phyloP scores from a whole-genome alignment of 2,329 filamentous ascomycete species.

The Verticillium albo-atrum region DNA sequence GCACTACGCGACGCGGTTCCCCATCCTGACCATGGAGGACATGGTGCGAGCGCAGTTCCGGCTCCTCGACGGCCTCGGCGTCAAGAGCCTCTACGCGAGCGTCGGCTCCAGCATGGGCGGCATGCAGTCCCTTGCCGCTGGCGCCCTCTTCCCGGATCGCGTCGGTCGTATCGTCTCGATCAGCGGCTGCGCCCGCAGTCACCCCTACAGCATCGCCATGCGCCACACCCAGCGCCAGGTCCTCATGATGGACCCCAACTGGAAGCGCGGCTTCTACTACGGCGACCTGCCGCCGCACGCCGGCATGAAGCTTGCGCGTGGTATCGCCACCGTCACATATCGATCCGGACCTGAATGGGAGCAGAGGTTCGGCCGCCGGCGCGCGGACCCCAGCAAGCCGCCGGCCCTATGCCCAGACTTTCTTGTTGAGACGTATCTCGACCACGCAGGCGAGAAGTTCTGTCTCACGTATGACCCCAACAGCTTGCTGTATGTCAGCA shows the following conservation, averaged over 20 bases:
- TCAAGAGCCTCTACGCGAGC: constrained; percentile 79
- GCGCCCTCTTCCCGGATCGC: constrained; percentile 75
- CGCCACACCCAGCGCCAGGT: constrained; percentile 96
- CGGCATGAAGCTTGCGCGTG: constrained; percentile 95
- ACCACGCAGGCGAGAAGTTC: constrained; percentile 98
- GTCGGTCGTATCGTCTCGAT: constrained; percentile 83
- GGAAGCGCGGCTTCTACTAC: constrained; percentile 95
- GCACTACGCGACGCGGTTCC: constrained; percentile 89
- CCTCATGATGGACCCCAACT: constrained; percentile 98
- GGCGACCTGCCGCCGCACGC: constrained; percentile 82
- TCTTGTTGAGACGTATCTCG: constrained; percentile 94
- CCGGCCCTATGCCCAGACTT: constrained; percentile 97
- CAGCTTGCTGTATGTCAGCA: constrained; percentile 91
- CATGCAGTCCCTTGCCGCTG: constrained; percentile 92
- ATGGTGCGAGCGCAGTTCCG: constrained; percentile 97
- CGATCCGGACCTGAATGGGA: constrained; percentile 97
- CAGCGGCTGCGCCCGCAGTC: constrained; percentile 87
- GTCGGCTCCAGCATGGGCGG: constrained; percentile 97
- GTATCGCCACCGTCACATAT: constrained; percentile 98
- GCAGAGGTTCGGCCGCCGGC: constrained; percentile 80
- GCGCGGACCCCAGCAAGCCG: constrained; percentile 80
- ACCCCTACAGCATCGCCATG: constrained; percentile 99
- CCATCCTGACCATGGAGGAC: constrained; percentile 91
- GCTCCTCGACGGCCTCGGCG: constrained; percentile 73
- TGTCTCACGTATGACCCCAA: constrained; percentile 96